Base-by-base conservation (phyloP, 2,329 filamentous ascomycete genomes). In the Arthrinium puccinioides region DNA sequence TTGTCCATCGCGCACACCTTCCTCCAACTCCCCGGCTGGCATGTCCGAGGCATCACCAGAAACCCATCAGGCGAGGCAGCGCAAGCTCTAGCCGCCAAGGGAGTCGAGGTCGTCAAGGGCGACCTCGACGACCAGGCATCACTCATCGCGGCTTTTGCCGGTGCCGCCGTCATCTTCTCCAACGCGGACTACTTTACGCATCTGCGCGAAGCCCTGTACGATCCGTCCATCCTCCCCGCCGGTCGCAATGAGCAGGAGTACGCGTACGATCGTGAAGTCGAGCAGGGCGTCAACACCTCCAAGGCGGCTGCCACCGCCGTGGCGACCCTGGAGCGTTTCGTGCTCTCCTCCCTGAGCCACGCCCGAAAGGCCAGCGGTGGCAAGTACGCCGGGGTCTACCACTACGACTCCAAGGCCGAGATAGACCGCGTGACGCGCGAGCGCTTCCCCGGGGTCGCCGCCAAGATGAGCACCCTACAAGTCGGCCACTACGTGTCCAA, bases 271-370 rank as follows among this genome's bases (percentile, higher is more conserved):
- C 38, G 38, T 26, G 32, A 45, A 30, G 38, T 41, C 16, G 31
- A 23, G 11, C 43, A 45, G 28, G 33, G 27, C 11, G 15, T 43
- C 53, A 66, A 43, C 47, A 53, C 52, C 44, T 42, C 30, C 42
- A 37, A 26, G 37, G 51, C 41, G 39, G 53, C 42, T 28, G 29
- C 32, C 14, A 27, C 34, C 6, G 35, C 41, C 10, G n/a, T 44
- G 23, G 13, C 19, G 13, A 37, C 32, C 11, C 36, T 45, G 31
- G 40, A 45, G n/a, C 41, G 43, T 4, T 39, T 45, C 10, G 43
- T 45, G 11, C 24, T 44, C 19, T 44, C 38, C n/a, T 38, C 27
- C n/a, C 41, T 45, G 15, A 37, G 34, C 23, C 13, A 43, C 32
- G 38, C 37, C 8, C 18, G 10, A 14, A 20, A 15, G 32, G 37